Base-by-base conservation (phyloP, 192 early-diverging fungal genomes). In the Linnemannia zychae region DNA sequence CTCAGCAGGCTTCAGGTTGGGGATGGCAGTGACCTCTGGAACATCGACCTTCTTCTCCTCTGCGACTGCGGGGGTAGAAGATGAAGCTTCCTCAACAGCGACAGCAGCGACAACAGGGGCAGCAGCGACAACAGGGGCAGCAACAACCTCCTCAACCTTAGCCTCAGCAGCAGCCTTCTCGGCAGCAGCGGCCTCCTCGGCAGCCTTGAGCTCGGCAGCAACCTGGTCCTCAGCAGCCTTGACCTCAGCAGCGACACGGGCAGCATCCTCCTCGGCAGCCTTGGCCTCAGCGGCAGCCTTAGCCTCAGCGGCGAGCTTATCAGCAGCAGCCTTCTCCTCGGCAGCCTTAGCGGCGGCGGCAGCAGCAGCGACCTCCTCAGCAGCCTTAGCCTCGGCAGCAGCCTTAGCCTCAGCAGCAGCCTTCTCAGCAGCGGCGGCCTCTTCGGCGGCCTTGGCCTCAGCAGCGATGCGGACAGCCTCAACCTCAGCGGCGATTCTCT, bases 11-110 rank as follows among this genome's bases (percentile, higher is more conserved):
- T 83, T 83, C 48, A 83, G 48, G 65, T 47, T 78, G 53, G 81
- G 81, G 72, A 83, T 83, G 22, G 47, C 67, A 31, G 81, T 74
- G 47, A 83, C 81, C 50, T 83, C 81, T n/a, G 76, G 81, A 52
- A 74, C 52, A 28, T 69, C 75, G 37, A 38, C 67, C 67, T 77
- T 76, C 40, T 77, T 73, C 49, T 78, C 81, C 47, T 67, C 81
- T 36, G 67, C 67, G 37, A 60, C 37, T n/a, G 37, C 33, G 44
- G 79, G 67, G 3, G 67, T 68, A 24, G 73, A 71, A 15, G 74
- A 60, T 4, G 67, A 69, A 38, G 79, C 46, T 28, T 75, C 73
- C 52, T 79, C 71, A 67, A 75, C 73, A 17, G 79, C 72, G 36
- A 76, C 76, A 69, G 63, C 52, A 57, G 70, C 38, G 20, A 71